These are phyloP conservation scores for Sclerotinia spermophila DNA, from an alignment of 2,329 filamentous ascomycete species.

Conservation along the genomic window DNA sequence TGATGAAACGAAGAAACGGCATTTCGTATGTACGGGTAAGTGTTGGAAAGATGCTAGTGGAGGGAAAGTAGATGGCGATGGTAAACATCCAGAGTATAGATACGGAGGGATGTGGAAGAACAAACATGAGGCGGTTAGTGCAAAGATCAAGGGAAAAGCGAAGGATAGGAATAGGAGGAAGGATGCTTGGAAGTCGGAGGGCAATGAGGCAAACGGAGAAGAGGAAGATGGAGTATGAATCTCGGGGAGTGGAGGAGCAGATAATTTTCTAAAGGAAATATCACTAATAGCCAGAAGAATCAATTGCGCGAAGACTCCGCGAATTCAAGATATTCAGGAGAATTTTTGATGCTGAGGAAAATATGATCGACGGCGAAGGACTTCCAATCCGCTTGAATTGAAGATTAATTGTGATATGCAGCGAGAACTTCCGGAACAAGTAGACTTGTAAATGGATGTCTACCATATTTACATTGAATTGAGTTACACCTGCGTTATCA, in stretches of 20 bases:
- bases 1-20: conserved; percentile 22
- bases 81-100: conserved; percentile 13
- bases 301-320: neutral
- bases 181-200: neutral
- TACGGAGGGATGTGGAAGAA: conserved; percentile 28
- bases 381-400: neutral
- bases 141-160: conserved; percentile 26
- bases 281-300: neutral
- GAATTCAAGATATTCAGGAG: neutral
- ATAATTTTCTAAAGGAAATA: neutral
- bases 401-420: neutral
- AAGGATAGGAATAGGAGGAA: conserved; percentile 17
- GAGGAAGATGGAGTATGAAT: neutral
- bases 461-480: neutral
- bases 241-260: neutral
- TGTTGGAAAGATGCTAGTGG: conserved; percentile 11
- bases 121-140: conserved; percentile 25
- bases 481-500: neutral
- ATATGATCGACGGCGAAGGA: neutral
- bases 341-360: too few relatives aligned
- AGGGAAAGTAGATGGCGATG: conserved; percentile 20
- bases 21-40: conserved; percentile 23
- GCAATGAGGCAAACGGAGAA: neutral
- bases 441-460: neutral
- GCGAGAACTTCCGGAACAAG: neutral